Base-by-base conservation (phyloP, 768 basidiomycete species). In the Trametes coccinea region DNA sequence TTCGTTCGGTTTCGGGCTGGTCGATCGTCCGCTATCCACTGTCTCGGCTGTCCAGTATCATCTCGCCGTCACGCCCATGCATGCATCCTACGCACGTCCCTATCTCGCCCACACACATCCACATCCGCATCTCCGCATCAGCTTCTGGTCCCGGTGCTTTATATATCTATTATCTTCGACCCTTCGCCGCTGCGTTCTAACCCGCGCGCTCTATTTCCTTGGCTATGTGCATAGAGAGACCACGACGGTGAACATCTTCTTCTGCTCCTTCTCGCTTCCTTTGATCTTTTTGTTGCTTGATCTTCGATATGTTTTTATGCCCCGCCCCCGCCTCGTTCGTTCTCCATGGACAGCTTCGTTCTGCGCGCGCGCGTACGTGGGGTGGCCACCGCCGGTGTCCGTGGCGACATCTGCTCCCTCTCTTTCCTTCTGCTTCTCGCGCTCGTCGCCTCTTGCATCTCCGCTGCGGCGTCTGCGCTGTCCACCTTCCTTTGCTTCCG, bases 191-290 rank as follows among this genome's bases (percentile, higher is more conserved):
- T 34, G 57, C 58, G 62, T 14, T 30, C 59, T 60, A 53, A 57
- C 46, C 30, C 54, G 51, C 61, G 57, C 59, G 57, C 56, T 46
- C 62, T 67, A 67, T 62, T 60, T 52, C 55, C 59, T 59, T 62
- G 52, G 39, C 56, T 46, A 53, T 64, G 61, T 67, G 59, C 56
- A 67, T 67, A 67, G 67, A 67, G 51, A 47, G 49, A 54, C 10
- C 17, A 58, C 40, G 47, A 17, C 47, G 45, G 11, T 31, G 29
- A 49, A 43, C 13, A 22, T 47, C 31, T 59, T 69, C 66, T 63
- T 59, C 70, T 64, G 64, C 60, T 62, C 72, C 70, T 70, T 72
- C 68, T 70, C 66, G 73, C 66, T 58, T 75, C 70, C 63, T 72
- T 17, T 30, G 30, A 4, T 30, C 44, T 48, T 43, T 1, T 37